Conservation (phyloP, 495 filamentous ascomycete species). For the Immersiella caudata region DNA sequence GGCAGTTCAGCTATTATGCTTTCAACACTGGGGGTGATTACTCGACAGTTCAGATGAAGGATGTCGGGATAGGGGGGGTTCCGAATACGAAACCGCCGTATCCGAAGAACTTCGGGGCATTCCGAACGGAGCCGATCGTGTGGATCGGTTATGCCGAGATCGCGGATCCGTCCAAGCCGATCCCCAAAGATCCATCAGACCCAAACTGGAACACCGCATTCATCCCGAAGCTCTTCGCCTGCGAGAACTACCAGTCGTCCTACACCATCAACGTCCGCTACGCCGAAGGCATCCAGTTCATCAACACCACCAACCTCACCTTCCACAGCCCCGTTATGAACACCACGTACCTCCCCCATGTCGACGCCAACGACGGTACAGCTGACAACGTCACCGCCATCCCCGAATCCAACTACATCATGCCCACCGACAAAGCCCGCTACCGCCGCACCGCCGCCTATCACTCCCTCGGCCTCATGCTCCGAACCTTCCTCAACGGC, state of each 20-base stretch:
- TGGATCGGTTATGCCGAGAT: constrained; percentile 40
- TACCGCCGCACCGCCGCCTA: constrained; percentile 42
- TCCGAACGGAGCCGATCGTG: constrained; percentile 44
- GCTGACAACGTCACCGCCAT: constrained; percentile 43
- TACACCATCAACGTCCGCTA: constrained; percentile 41
- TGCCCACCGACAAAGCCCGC: constrained; percentile 28
- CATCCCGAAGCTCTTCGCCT: constrained; percentile 43
- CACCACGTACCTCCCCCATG: constrained; percentile 37
- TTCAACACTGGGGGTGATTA: constrained; percentile 43
- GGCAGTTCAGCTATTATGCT: constrained; percentile 40
- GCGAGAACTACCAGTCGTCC: constrained; percentile 43
- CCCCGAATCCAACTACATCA: constrained; percentile 40
- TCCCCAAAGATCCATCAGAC: constrained; percentile 27
- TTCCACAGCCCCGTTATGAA: constrained; percentile 39
- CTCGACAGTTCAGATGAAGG: constrained; percentile 38
- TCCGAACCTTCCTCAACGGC: constrained; percentile 42
- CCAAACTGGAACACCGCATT: constrained; percentile 36
- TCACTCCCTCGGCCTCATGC: constrained; percentile 38
- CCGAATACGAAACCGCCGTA: constrained; percentile 36
- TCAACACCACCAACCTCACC: constrained; percentile 33
- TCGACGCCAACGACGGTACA: constrained; percentile 41
- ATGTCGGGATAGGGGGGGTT: constrained; percentile 33
- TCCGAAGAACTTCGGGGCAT: constrained; percentile 39
- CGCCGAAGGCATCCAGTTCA: constrained; percentile 32
- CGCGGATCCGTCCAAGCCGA: constrained; percentile 26